Conservation (phyloP, 768 basidiomycete species). For the Mycena chlorophos region DNA sequence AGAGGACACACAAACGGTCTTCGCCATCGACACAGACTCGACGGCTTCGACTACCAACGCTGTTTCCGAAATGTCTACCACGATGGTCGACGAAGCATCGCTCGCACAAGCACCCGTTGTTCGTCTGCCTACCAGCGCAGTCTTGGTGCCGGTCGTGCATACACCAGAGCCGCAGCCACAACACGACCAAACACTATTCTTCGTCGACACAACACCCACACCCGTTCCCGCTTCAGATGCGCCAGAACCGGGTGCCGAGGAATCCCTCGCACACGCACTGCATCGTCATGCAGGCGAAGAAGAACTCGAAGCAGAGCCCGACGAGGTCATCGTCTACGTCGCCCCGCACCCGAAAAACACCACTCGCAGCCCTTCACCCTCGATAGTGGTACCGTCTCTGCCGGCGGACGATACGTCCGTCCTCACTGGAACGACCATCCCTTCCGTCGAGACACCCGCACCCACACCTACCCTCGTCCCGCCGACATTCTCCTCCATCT, state of each 20-base stretch:
- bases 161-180: background rate
- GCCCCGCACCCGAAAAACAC: constrained; percentile 64
- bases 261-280: constrained; percentile 23
- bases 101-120: too few species aligned
- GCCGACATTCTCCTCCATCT: constrained; percentile 30
- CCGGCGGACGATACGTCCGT: too few species aligned
- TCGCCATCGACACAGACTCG: background rate
- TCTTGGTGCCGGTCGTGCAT: too few species aligned
- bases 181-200: constrained; percentile 28
- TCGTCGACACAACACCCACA: constrained; percentile 40
- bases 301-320: constrained; percentile 41
- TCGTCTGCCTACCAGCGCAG: too few species aligned
- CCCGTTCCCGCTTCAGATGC: constrained; percentile 19
- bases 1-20: background rate
- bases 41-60: too few species aligned
- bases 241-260: constrained; percentile 11
- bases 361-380: too few species aligned
- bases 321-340: constrained; percentile 76
- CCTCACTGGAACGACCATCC: constrained; percentile 29
- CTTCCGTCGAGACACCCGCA: too few species aligned
- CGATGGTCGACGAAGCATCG: too few species aligned
- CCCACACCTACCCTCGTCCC: too few species aligned
- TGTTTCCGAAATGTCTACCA: too few species aligned
- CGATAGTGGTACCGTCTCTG: too few species aligned
- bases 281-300: background rate